Percentiles rank a stretch among this genome's conserved stretches.
Evolutionary conservation across 106 monocot species (phyloP).

Genomic region (Phalaenopsis equestris): DNA sequence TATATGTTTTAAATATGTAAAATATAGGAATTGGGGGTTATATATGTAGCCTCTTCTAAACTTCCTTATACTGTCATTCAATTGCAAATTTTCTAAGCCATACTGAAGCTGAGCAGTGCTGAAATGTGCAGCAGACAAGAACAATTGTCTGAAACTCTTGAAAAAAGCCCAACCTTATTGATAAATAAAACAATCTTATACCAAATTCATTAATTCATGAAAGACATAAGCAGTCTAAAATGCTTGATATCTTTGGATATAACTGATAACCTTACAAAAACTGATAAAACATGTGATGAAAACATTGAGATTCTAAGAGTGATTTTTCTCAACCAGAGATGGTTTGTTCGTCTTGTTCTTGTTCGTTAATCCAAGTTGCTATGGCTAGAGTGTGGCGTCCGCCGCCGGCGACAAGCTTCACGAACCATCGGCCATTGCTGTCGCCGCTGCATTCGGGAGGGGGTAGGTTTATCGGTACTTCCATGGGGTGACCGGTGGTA

Average conservation of each 20-base stretch:
- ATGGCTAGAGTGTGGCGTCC: constrained; percentile 90
- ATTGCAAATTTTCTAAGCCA: too few relatives aligned
- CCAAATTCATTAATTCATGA: not conserved
- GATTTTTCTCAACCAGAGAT: constrained; percentile 1
- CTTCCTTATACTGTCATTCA: too few relatives aligned
- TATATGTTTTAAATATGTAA: too few relatives aligned
- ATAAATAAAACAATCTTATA: not conserved
- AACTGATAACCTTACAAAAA: not conserved
- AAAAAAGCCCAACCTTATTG: too few relatives aligned
- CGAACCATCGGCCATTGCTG: constrained; percentile 36
- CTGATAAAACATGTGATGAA: not conserved
- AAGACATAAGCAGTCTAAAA: not conserved
- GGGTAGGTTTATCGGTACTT: constrained; percentile 49
- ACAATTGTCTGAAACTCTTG: too few relatives aligned
- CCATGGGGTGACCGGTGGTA: constrained; percentile 60
- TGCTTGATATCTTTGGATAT: not conserved
- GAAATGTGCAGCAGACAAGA: too few relatives aligned
- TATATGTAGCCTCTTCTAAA: too few relatives aligned
- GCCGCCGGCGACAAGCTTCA: constrained; percentile 50
- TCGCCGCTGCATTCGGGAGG: constrained; percentile 20
- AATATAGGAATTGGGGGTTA: too few relatives aligned
- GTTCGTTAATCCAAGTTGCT: constrained; percentile 18
- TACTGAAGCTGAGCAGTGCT: too few relatives aligned
- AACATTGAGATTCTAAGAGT: not conserved
- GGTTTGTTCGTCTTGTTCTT: not conserved